phyloP scores from a whole-genome alignment of 1,284 basidiomycete species.

The Irpex sp. region DNA sequence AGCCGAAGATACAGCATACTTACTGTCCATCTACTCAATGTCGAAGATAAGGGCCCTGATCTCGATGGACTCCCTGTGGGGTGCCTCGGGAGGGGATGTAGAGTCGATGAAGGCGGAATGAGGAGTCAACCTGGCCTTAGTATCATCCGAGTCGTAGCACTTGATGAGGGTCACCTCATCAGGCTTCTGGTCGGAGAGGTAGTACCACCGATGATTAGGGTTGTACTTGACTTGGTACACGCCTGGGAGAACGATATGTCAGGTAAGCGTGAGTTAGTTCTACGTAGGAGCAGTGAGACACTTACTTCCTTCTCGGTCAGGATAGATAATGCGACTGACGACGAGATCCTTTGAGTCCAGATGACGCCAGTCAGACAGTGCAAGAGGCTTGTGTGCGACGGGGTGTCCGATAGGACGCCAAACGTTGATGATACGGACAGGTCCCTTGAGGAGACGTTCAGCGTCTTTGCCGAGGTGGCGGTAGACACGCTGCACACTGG shows the following conservation, averaged over 20 bases:
- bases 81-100: conserved; percentile 35
- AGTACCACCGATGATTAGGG: conserved; percentile 43
- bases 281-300: background rate
- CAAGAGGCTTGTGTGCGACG: conserved; percentile 53
- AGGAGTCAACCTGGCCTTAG: conserved; percentile 39
- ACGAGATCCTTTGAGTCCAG: conserved; percentile 45
- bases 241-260: background rate
- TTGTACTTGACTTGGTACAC: conserved; percentile 36
- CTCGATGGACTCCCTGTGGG: conserved; percentile 40
- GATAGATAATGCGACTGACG: conserved; percentile 43
- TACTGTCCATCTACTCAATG: conserved; percentile 12
- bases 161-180: conserved; percentile 48
- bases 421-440: conserved; percentile 64
- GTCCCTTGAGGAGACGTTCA: conserved; percentile 33
- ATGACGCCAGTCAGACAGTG: conserved; percentile 53
- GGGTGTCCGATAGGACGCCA: conserved; percentile 57
- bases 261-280: background rate
- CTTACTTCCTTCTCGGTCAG: conserved; percentile 52
- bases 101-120: conserved; percentile 43
- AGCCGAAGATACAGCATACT: no score
- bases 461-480: conserved; percentile 47
- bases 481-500: conserved; percentile 48
- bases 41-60: conserved; percentile 39
- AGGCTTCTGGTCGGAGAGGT: conserved; percentile 41
- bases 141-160: conserved; percentile 40